Percentiles rank a stretch among this genome's conserved stretches.
These are phyloP conservation scores for Clarireedia monteithiana DNA, from an alignment of 2,329 filamentous ascomycete genomes.

Conservation along the genomic window DNA sequence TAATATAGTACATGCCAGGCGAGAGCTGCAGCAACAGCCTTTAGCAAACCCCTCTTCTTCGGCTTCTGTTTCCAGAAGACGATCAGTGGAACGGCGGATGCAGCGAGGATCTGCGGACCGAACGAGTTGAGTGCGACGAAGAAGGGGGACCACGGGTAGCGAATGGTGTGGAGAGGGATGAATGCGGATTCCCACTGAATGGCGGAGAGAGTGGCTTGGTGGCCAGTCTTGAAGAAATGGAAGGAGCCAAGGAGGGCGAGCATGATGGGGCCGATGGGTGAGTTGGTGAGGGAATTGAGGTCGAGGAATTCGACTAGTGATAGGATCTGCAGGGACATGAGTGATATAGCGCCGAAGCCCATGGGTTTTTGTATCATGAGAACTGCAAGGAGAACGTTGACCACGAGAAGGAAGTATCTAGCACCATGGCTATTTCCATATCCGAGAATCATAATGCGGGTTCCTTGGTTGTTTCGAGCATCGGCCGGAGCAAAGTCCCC, in stretches of 20 bases:
- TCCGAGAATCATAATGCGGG: conserved; percentile 71
- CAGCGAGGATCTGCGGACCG: conserved; percentile 78
- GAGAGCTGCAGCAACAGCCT: conserved; percentile 61
- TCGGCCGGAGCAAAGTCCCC: conserved; percentile 12
- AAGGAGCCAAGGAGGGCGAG: conserved; percentile 86
- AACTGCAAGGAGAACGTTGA: conserved; percentile 69
- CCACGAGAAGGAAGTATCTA: conserved; percentile 75
- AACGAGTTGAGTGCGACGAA: conserved; percentile 81
- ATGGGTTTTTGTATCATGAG: conserved; percentile 88
- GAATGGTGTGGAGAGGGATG: conserved; percentile 72
- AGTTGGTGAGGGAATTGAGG: conserved; percentile 51
- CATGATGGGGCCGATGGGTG: conserved; percentile 74
- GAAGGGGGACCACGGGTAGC: conserved; percentile 84
- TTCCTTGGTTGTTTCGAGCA: conserved; percentile 31
- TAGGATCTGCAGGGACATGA: conserved; percentile 84
- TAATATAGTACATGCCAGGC: conserved; percentile 75
- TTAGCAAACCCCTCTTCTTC: conserved; percentile 41
- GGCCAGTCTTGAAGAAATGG: conserved; percentile 96
- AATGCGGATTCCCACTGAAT: conserved; percentile 98
- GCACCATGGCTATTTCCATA: conserved; percentile 92
- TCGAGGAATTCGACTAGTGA: conserved; percentile 62
- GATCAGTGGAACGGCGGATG: conserved; percentile 69
- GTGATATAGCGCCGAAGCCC: conserved; percentile 74
- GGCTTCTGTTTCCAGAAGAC: conserved; percentile 85
- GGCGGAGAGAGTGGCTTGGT: conserved; percentile 77